A percentile compares a stretch with the other conserved stretches of the same genome.
Evolutionary conservation across 2,329 filamentous ascomycete genomes (phyloP).

Genomic region (Cladosporium oxysporum): DNA sequence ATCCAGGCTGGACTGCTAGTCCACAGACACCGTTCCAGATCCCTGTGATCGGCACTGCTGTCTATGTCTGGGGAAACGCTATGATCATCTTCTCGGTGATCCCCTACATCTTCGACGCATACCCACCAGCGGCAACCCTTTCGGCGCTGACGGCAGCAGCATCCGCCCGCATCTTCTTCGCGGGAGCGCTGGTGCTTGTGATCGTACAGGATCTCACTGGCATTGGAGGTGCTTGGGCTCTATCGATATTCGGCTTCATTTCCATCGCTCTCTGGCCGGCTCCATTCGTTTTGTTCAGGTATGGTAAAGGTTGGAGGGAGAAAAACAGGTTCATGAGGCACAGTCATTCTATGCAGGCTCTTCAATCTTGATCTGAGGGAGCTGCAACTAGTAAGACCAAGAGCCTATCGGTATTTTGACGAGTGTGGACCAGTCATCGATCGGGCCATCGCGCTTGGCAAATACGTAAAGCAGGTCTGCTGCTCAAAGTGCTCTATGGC

Average conservation of each 20-base stretch:
- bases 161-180: slow-evolving; percentile 33
- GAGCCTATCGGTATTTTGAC: neutral
- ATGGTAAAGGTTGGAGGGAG: slow-evolving; percentile 21
- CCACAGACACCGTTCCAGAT: slow-evolving; percentile 32
- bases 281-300: slow-evolving; percentile 22
- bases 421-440: neutral
- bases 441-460: neutral
- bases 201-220: slow-evolving; percentile 35
- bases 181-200: slow-evolving; percentile 37
- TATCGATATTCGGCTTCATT: slow-evolving; percentile 35
- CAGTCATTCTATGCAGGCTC: neutral
- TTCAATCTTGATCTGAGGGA: neutral
- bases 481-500: neutral
- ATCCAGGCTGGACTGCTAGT: slow-evolving; percentile 34
- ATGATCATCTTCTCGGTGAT: slow-evolving; percentile 37
- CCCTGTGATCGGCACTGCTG: slow-evolving; percentile 37
- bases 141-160: slow-evolving; percentile 40
- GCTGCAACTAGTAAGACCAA: neutral
- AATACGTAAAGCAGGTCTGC: no score
- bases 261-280: slow-evolving; percentile 23
- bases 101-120: slow-evolving; percentile 43
- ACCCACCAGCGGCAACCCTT: slow-evolving; percentile 38
- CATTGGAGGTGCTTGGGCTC: slow-evolving; percentile 32
- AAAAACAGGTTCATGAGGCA: slow-evolving; percentile 13
- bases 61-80: slow-evolving; percentile 39